Conservation (phyloP, 768 basidiomycete genomes). For the Russula lepida region DNA sequence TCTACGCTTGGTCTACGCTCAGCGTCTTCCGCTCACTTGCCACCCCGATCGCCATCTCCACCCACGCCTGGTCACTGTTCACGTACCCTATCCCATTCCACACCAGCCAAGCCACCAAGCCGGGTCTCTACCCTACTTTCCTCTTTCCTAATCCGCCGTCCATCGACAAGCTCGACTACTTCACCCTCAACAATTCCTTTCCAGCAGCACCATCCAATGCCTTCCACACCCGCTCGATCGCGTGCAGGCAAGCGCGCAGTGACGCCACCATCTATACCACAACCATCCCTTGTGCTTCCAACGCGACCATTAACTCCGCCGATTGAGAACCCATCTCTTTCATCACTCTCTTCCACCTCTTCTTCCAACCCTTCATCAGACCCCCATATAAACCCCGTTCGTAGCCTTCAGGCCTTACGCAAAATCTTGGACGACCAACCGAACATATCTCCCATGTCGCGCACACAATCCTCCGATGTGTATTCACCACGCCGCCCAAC, state of each 20-base stretch:
- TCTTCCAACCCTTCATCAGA: constrained; percentile 48
- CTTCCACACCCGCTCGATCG: constrained; percentile 10
- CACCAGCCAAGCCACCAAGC: constrained; percentile 30
- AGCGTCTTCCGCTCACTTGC: constrained; percentile 17
- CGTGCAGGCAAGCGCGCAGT: constrained; percentile 18
- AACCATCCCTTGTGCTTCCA: constrained; percentile 26
- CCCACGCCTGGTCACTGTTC: not conserved
- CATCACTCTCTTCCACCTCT: constrained; percentile 22
- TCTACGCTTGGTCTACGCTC: constrained; percentile 60
- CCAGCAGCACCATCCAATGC: not conserved
- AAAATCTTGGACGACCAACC: constrained; percentile 60
- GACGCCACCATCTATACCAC: constrained; percentile 10
- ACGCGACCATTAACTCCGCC: constrained; percentile 46
- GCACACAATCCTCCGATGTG: constrained; percentile 21
- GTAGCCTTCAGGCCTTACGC: constrained; percentile 55
- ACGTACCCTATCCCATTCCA: not conserved
- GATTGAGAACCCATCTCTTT: constrained; percentile 43
- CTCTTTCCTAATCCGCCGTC: constrained; percentile 34
- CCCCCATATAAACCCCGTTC: constrained; percentile 50
- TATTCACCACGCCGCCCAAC: constrained; percentile 32
- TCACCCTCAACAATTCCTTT: too few species aligned
- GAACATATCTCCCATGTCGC: constrained; percentile 22
- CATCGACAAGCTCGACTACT: constrained; percentile 15
- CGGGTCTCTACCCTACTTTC: constrained; percentile 58
- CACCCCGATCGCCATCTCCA: constrained; percentile 18